Evolutionary conservation across 2,329 filamentous ascomycete species (phyloP).

Genomic region (Dendryphion nanum): DNA sequence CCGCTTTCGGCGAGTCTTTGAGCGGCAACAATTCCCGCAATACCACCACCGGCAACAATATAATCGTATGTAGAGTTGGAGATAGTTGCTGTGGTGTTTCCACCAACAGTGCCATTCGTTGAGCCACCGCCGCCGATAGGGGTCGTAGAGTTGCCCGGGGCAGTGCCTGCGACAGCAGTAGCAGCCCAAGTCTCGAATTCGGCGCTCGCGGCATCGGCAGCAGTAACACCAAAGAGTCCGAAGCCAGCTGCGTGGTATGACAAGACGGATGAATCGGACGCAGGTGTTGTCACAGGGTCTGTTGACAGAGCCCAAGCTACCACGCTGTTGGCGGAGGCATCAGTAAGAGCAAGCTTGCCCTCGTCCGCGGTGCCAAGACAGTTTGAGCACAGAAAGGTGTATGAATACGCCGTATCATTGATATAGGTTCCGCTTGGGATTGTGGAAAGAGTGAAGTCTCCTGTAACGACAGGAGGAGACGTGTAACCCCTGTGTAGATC

Average conservation of each 20-base stretch:
- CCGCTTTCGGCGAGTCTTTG: constrained; percentile 63
- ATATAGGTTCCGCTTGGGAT: constrained; percentile 54
- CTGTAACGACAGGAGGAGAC: constrained; percentile 46
- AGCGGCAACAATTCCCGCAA: constrained; percentile 58
- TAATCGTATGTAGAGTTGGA: constrained; percentile 55
- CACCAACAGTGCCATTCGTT: constrained; percentile 16
- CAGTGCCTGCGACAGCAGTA: constrained; percentile 18
- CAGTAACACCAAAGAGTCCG: constrained; percentile 29
- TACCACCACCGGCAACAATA: constrained; percentile 61
- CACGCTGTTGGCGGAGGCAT: constrained; percentile 16
- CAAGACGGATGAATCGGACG: constrained; percentile 19
- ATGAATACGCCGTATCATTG: constrained; percentile 55
- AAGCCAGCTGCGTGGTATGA: constrained; percentile 34
- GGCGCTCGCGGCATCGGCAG: constrained; percentile 28
- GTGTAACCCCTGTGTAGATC: constrained; percentile 50
- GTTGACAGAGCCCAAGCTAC: constrained; percentile 33
- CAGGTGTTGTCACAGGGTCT: constrained; percentile 21
- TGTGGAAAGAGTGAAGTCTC: constrained; percentile 42
- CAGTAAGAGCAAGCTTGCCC: constrained; percentile 20
- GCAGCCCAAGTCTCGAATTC: constrained; percentile 35
- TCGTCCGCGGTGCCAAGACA: constrained; percentile 29
- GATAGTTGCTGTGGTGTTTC: constrained; percentile 33
- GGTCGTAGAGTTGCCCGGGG: constrained; percentile 23
- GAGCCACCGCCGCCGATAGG: constrained; percentile 29
- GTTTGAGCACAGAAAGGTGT: constrained; percentile 54